phyloP scores from a whole-genome alignment of 2,329 filamentous ascomycete species.

The Alternaria atra region DNA sequence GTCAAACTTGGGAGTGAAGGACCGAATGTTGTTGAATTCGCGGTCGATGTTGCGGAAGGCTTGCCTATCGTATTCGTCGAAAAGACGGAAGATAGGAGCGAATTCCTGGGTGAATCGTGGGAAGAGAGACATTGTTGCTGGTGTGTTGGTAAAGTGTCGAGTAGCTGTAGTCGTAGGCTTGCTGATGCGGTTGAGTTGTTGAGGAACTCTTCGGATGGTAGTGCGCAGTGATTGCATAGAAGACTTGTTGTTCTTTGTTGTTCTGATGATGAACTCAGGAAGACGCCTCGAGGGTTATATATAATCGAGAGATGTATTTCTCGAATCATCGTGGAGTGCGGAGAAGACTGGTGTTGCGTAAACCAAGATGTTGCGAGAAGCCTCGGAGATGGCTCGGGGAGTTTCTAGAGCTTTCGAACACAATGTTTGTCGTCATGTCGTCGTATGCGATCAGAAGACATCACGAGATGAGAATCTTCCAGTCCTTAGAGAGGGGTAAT shows the following conservation, averaged over 20 bases:
- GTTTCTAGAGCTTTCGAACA: constrained; percentile 34
- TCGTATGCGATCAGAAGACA: constrained; percentile 7
- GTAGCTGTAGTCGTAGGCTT: constrained; percentile 33
- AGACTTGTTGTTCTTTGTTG: constrained; percentile 38
- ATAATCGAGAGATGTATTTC: constrained; percentile 38
- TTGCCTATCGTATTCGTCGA: constrained; percentile 58
- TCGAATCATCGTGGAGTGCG: constrained; percentile 36
- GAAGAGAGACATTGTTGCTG: constrained; percentile 53
- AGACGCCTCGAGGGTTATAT: constrained; percentile 29
- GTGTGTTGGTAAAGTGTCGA: constrained; percentile 33
- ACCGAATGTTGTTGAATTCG: constrained; percentile 50
- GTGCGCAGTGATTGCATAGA: constrained; percentile 51
- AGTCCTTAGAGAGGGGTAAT: constrained; percentile 2
- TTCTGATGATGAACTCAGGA: constrained; percentile 35
- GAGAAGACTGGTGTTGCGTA: constrained; percentile 13
- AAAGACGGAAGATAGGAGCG: constrained; percentile 57
- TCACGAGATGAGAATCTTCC: constrained; percentile 8
- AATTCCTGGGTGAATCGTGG: constrained; percentile 54
- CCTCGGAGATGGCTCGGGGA: constrained; percentile 33
- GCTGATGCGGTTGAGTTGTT: constrained; percentile 40
- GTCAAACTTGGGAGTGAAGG: constrained; percentile 81
- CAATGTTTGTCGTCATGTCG: constrained; percentile 18
- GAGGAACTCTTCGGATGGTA: constrained; percentile 43
- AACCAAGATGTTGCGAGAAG: constrained; percentile 24
- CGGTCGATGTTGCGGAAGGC: constrained; percentile 39